A percentile compares a stretch with the other conserved stretches of the same genome.
phyloP scores from a whole-genome alignment of 495 filamentous ascomycete genomes.

The Hyaloscypha finlandica region DNA sequence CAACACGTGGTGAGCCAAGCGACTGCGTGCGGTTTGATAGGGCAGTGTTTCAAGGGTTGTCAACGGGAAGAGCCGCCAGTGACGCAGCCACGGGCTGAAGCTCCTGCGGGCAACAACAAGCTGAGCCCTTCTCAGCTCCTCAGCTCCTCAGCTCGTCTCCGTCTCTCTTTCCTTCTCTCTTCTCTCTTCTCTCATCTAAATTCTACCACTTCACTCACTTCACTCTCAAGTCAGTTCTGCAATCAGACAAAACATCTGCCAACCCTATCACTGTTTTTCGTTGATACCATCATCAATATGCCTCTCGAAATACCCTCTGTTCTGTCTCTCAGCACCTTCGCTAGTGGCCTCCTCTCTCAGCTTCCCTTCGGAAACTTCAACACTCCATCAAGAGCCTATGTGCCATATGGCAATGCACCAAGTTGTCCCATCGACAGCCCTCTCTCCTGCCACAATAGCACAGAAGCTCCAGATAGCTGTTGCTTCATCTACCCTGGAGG shows the following conservation, averaged over 20 bases:
- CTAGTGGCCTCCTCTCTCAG: slow-evolving; percentile 18
- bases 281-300: slow-evolving; percentile 1
- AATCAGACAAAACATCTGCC: too few species aligned
- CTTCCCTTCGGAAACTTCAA: slow-evolving; percentile 14
- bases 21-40: neutral
- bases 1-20: neutral
- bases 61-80: neutral
- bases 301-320: slow-evolving; percentile 20
- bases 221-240: too few species aligned
- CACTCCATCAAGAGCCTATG: neutral
- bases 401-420: slow-evolving; percentile 11
- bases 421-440: slow-evolving; percentile 47
- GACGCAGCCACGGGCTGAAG: neutral
- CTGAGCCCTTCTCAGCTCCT: too few species aligned
- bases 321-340: slow-evolving; percentile 17
- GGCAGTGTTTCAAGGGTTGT: neutral
- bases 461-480: slow-evolving; percentile 58
- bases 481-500: slow-evolving; percentile 85
- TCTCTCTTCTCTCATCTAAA: neutral
- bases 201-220: neutral
- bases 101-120: neutral
- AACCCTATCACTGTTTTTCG: too few species aligned
- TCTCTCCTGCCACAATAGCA: slow-evolving; percentile 50
- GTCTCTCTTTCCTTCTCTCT: neutral
- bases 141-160: neutral